A percentile compares a stretch with the other conserved stretches of the same genome.
These are phyloP conservation scores for Prototheca wickerhamii DNA, from an alignment of 163 green algal genomes.

Conservation along the genomic window DNA sequence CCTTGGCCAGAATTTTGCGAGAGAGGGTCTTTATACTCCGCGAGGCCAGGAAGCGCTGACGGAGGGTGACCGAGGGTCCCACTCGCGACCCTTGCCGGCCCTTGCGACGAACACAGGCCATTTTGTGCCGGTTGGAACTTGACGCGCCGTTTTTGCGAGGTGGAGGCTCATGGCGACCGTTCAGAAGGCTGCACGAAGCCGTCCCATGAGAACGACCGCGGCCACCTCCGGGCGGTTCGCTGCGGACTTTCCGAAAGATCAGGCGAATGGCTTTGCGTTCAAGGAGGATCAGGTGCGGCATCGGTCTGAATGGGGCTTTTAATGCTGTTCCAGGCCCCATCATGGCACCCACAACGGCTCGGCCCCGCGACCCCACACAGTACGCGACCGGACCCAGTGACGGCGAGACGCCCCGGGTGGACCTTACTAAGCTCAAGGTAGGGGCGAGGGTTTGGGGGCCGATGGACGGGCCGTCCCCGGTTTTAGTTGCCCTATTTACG, in stretches of 20 bases:
- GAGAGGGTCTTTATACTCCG: too few species aligned
- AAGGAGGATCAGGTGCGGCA: slow-evolving; percentile 9
- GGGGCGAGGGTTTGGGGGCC: not conserved
- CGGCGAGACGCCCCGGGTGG: slow-evolving; percentile 12
- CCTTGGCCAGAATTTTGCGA: too few species aligned
- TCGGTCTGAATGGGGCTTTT: not conserved
- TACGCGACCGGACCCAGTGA: slow-evolving; percentile 13
- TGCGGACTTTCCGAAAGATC: slow-evolving; percentile 1
- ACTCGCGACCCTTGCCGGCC: too few species aligned
- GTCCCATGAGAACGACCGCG: not conserved
- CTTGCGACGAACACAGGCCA: too few species aligned
- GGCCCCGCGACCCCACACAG: not conserved
- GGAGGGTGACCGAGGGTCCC: too few species aligned
- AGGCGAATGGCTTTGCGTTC: slow-evolving; percentile 6
- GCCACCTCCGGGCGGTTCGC: not conserved
- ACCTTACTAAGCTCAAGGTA: slow-evolving; percentile 32
- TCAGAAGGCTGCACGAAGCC: not conserved
- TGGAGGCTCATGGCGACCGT: slow-evolving; percentile 2
- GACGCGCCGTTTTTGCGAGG: too few species aligned
- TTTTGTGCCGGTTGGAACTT: too few species aligned
- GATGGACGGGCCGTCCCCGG: not conserved
- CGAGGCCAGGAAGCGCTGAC: too few species aligned
- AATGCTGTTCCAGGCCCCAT: not conserved
- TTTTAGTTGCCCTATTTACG: not conserved
- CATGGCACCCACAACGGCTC: not conserved